These are phyloP conservation scores for Cyphellophora attinorum DNA, from an alignment of 2,329 filamentous ascomycete genomes.

Conservation along the genomic window DNA sequence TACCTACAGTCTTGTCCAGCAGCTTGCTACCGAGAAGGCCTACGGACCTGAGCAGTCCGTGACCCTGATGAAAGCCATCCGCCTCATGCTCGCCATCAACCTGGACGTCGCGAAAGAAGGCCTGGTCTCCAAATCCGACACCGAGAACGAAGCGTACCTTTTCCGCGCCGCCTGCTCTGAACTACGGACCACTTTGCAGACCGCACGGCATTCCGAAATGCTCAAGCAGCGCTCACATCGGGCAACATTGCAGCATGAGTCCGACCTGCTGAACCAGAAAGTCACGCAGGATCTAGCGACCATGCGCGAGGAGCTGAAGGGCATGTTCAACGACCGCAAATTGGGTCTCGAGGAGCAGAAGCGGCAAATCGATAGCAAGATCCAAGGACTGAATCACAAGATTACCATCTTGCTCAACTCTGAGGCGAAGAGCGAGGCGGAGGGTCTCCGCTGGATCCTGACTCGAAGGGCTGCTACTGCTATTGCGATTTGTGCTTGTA, in stretches of 20 bases:
- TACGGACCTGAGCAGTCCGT: slow-evolving; percentile 69
- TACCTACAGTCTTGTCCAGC: slow-evolving; percentile 78
- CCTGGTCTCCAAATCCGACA: slow-evolving; percentile 80
- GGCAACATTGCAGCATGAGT: slow-evolving; percentile 80
- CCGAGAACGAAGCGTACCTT: slow-evolving; percentile 90
- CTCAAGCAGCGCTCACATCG: slow-evolving; percentile 77
- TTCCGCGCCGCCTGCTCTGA: slow-evolving; percentile 92
- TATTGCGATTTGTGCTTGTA: slow-evolving; percentile 42
- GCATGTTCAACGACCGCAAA: slow-evolving; percentile 91
- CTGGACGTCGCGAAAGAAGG: slow-evolving; percentile 70
- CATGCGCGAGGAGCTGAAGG: slow-evolving; percentile 84
- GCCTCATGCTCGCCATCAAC: slow-evolving; percentile 66
- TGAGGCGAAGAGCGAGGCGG: slow-evolving; percentile 84
- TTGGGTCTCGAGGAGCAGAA: slow-evolving; percentile 88
- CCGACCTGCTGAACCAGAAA: slow-evolving; percentile 81
- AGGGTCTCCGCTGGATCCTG: slow-evolving; percentile 79
- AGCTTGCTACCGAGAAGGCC: slow-evolving; percentile 56
- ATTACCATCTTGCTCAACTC: slow-evolving; percentile 85
- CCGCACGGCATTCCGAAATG: slow-evolving; percentile 64
- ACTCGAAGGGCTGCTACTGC: slow-evolving; percentile 56
- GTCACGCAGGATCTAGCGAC: slow-evolving; percentile 73
- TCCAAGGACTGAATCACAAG: slow-evolving; percentile 92
- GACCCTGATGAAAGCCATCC: slow-evolving; percentile 85
- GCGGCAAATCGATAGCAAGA: slow-evolving; percentile 71
- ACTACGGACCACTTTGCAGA: slow-evolving; percentile 75